Percentiles rank a stretch among this genome's conserved stretches.
Evolutionary conservation across 257 asterid genomes (phyloP).

Genomic region (Asclepias syriaca): DNA sequence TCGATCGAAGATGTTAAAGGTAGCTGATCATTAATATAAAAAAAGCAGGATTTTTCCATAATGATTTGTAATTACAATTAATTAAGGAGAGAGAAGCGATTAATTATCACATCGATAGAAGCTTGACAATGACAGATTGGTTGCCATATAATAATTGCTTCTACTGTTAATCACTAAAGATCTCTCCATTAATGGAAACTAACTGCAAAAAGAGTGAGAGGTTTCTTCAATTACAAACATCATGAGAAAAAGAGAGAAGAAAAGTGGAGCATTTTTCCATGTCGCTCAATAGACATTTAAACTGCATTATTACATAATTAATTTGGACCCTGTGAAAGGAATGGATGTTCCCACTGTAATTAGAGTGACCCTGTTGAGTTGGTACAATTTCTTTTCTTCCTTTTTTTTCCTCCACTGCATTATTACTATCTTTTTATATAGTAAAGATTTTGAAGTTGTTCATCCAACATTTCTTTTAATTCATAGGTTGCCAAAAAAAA

Average conservation of each 20-base stretch:
- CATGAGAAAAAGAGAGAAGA: not conserved
- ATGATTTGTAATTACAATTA: not conserved
- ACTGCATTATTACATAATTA: no score
- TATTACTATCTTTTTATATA: not conserved
- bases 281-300: not conserved
- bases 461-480: not conserved
- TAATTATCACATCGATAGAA: not conserved
- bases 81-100: not conserved
- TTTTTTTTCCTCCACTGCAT: no score
- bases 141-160: not conserved
- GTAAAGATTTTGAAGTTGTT: not conserved
- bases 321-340: not conserved
- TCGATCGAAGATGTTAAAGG: conserved; percentile 23
- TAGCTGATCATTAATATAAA: not conserved
- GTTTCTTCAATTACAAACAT: not conserved
- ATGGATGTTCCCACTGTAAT: not conserved
- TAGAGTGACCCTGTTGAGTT: not conserved
- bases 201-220: not conserved
- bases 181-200: not conserved
- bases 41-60: not conserved
- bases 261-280: not conserved
- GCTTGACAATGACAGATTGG: not conserved
- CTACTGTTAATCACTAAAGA: not conserved
- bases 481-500: not conserved
- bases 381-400: no score